Percentiles rank a stretch among this genome's conserved stretches.
Conservation (phyloP, 164 flowering plant species). For the Houttuynia cordata region DNA sequence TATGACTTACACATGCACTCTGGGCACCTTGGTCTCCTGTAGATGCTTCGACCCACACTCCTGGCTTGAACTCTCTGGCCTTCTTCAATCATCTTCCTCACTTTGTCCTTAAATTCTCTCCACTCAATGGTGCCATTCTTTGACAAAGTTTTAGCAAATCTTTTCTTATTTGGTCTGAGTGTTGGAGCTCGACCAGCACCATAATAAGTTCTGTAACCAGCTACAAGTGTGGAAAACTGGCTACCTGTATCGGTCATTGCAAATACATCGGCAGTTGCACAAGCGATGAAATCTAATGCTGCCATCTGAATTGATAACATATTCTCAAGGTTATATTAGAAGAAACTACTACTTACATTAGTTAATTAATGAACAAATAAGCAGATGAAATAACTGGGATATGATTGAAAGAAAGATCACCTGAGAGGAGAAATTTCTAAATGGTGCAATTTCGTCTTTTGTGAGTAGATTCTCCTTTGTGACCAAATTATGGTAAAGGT, state of each 20-base stretch:
- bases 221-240: conserved; percentile 86
- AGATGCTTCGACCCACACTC: conserved; percentile 61
- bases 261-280: conserved; percentile 92
- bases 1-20: conserved; percentile 98
- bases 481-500: conserved; percentile 73
- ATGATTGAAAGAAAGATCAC: conserved; percentile 25
- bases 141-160: conserved; percentile 63
- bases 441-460: conserved; percentile 74
- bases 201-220: conserved; percentile 79
- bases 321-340: too few species aligned
- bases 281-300: conserved; percentile 89
- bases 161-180: conserved; percentile 76
- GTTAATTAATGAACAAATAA: too few species aligned
- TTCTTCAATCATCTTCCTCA: conserved; percentile 77
- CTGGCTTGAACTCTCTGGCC: conserved; percentile 51
- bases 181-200: conserved; percentile 75
- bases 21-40: conserved; percentile 72
- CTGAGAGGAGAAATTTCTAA: conserved; percentile 89
- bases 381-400: too few species aligned
- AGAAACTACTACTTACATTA: too few species aligned
- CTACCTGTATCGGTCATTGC: conserved; percentile 98
- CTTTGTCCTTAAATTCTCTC: conserved; percentile 52
- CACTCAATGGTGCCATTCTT: conserved; percentile 55
- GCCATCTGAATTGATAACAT: conserved; percentile 61
- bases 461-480: conserved; percentile 84